Evolutionary conservation across 202 grass and related monocot genomes (phyloP).

Genomic region (Schoenoplectus triqueter): DNA sequence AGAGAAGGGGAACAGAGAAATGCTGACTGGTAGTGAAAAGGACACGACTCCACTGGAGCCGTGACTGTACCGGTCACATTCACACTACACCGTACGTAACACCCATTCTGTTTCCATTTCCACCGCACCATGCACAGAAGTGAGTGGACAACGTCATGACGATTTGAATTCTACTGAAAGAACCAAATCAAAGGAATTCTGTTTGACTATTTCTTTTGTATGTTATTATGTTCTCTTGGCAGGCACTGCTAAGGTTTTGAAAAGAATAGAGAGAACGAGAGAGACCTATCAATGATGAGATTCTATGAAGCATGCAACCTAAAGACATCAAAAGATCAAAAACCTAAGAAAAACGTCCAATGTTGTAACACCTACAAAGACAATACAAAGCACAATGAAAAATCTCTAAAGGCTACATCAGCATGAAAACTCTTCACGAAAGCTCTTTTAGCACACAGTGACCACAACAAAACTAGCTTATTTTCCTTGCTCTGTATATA

Average conservation of each 20-base stretch:
- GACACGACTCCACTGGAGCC: background rate
- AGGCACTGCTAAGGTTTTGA: background rate
- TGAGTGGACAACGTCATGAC: too few relatives aligned
- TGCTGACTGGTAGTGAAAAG: too few relatives aligned
- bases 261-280: background rate
- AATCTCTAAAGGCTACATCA: slow-evolving; percentile 23
- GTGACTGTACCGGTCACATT: too few relatives aligned
- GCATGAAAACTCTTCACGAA: slow-evolving; percentile 17
- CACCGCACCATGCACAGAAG: too few relatives aligned
- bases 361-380: slow-evolving; percentile 24
- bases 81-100: too few relatives aligned
- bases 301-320: background rate
- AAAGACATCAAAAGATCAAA: background rate
- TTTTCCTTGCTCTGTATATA: slow-evolving; percentile 36
- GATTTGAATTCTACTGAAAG: too few relatives aligned
- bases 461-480: slow-evolving; percentile 34
- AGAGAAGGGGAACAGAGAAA: too few relatives aligned
- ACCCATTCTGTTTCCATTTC: too few relatives aligned
- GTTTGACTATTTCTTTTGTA: background rate
- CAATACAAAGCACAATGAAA: slow-evolving; percentile 31
- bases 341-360: slow-evolving; percentile 23
- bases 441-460: slow-evolving; percentile 34
- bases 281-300: background rate
- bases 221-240: background rate
- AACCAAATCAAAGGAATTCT: background rate